Percentiles rank a stretch among this genome's conserved stretches.
Conservation (phyloP, 805 yeast species). For the Wickerhamomyces strasburgensis region DNA sequence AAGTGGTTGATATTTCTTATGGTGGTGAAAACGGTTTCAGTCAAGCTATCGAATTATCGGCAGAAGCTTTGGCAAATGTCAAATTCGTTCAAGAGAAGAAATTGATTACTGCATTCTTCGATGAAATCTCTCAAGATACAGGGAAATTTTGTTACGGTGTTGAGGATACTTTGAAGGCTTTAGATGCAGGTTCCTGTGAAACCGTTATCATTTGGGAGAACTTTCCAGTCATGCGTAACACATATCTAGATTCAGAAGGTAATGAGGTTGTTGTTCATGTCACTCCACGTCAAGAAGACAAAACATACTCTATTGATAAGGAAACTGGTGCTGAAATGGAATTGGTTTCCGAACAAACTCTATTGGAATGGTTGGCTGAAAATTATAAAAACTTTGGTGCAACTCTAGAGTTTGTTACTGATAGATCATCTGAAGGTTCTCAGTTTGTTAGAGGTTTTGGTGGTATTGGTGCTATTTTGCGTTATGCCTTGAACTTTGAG, state of each 20-base stretch:
- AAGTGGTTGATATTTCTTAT: constrained; percentile 93
- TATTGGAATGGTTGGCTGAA: constrained; percentile 98
- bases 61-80: constrained; percentile 94
- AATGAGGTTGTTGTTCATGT: constrained; percentile 68
- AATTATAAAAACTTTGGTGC: constrained; percentile 95
- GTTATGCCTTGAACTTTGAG: constrained; percentile 96
- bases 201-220: constrained; percentile 89
- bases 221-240: constrained; percentile 78
- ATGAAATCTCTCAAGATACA: constrained; percentile 94
- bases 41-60: constrained; percentile 97
- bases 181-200: constrained; percentile 95
- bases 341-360: constrained; percentile 72
- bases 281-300: constrained; percentile 67
- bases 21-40: constrained; percentile 99
- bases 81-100: constrained; percentile 98
- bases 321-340: constrained; percentile 91
- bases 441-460: constrained; percentile 98
- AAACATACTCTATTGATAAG: constrained; percentile 73
- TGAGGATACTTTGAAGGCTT: constrained; percentile 92
- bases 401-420: constrained; percentile 91
- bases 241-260: constrained; percentile 80
- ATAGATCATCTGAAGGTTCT: constrained; percentile 96
- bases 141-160: constrained; percentile 98
- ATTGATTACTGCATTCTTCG: constrained; percentile 85
- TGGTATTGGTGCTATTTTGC: constrained; percentile 95